Percentiles rank a stretch among this genome's conserved stretches.
Conservation (phyloP, 1,284 basidiomycete genomes). For the Testicularia cyperi region DNA sequence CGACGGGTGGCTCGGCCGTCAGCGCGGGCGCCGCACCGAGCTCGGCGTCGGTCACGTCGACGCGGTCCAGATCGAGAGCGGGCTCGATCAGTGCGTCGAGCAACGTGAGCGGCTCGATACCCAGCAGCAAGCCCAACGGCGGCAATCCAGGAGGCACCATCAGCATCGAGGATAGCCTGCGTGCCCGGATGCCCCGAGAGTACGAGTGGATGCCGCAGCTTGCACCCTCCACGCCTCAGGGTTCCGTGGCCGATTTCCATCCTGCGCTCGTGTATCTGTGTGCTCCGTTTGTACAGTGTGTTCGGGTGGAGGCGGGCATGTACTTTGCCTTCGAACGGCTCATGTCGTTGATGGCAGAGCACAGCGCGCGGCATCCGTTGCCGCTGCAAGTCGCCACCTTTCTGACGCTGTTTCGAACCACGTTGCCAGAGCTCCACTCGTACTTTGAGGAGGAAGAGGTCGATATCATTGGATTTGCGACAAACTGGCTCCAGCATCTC, state of each 20-base stretch:
- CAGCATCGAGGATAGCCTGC: slow-evolving; percentile 14
- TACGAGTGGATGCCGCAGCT: slow-evolving; percentile 47
- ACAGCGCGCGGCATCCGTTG: slow-evolving; percentile 42
- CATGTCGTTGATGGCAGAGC: slow-evolving; percentile 51
- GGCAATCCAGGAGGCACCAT: neutral
- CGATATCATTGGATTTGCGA: slow-evolving; percentile 55
- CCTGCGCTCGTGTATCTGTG: slow-evolving; percentile 58
- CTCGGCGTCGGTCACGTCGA: no score
- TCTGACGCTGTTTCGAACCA: slow-evolving; percentile 56
- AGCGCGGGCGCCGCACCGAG: no score
- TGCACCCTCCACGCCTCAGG: neutral
- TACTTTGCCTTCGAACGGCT: slow-evolving; percentile 60
- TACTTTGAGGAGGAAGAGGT: slow-evolving; percentile 61
- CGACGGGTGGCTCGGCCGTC: no score
- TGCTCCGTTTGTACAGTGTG: slow-evolving; percentile 58
- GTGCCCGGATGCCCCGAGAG: slow-evolving; percentile 40
- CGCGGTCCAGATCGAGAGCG: slow-evolving; percentile 26
- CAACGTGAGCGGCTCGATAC: no score
- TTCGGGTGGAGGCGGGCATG: slow-evolving; percentile 59
- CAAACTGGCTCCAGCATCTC: slow-evolving; percentile 57
- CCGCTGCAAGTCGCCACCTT: slow-evolving; percentile 56
- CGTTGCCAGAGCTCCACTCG: slow-evolving; percentile 57
- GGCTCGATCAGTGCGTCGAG: slow-evolving; percentile 13
- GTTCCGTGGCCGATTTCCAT: slow-evolving; percentile 42
- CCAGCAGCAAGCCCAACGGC: no score